These are phyloP conservation scores for Rosa chinensis DNA, from an alignment of 306 rosid species.

Conservation along the genomic window DNA sequence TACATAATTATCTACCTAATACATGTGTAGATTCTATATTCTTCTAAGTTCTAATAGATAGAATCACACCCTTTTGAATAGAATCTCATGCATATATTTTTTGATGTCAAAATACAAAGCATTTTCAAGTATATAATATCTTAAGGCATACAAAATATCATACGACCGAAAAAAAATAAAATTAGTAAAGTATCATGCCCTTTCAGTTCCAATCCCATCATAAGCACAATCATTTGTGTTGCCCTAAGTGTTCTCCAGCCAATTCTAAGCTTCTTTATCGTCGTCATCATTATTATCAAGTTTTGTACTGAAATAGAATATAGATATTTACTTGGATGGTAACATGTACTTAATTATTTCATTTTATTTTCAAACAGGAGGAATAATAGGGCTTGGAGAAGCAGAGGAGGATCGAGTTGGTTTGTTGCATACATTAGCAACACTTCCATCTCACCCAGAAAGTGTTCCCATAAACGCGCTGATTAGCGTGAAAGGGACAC, in stretches of 20 bases:
- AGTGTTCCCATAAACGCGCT: slow-evolving; percentile 96
- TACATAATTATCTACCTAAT: neutral
- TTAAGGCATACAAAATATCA: neutral
- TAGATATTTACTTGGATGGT: neutral
- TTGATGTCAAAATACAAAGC: neutral
- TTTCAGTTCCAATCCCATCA: neutral
- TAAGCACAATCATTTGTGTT: neutral
- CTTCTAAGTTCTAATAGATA: neutral
- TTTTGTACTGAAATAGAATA: neutral
- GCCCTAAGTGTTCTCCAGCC: neutral
- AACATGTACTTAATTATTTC: neutral
- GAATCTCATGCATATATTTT: neutral
- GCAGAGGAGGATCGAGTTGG: slow-evolving; percentile 96
- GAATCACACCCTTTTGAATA: neutral
- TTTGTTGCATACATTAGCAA: slow-evolving; percentile 89
- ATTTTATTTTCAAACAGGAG: slow-evolving; percentile 49
- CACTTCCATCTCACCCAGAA: slow-evolving; percentile 95
- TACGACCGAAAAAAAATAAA: neutral
- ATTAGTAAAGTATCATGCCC: neutral
- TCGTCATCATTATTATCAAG: neutral
- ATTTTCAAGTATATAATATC: neutral
- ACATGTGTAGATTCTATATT: neutral
- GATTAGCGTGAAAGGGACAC: slow-evolving; percentile 90
- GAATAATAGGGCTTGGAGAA: slow-evolving; percentile 97
- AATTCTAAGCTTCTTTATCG: neutral